Evolutionary conservation across 768 basidiomycete species (phyloP).

Genomic region (Boletellus sp.): DNA sequence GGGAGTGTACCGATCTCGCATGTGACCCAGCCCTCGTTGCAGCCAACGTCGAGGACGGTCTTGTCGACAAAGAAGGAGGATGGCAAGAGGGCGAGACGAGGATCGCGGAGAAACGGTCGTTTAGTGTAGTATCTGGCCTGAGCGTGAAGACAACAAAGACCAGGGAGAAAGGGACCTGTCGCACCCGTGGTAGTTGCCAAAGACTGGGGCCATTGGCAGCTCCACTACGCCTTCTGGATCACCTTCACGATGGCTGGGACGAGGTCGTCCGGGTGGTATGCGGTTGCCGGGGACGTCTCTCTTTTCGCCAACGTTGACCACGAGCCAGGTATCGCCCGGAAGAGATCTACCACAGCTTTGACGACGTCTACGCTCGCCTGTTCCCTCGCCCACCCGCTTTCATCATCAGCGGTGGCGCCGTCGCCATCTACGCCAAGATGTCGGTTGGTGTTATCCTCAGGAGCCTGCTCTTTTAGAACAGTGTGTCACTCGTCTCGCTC

Average conservation of each 20-base stretch:
- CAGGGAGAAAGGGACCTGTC: not conserved
- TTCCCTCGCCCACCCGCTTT: constrained; percentile 40
- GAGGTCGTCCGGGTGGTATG: constrained; percentile 47
- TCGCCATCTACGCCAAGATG: constrained; percentile 60
- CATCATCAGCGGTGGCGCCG: constrained; percentile 48
- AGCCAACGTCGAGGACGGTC: constrained; percentile 77
- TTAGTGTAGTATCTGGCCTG: constrained; percentile 69
- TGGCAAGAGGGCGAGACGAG: constrained; percentile 63
- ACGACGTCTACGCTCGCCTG: constrained; percentile 41
- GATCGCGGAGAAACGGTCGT: constrained; percentile 56
- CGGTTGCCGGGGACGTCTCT: constrained; percentile 46
- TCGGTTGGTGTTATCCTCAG: constrained; percentile 54
- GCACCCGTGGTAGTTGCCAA: constrained; percentile 77
- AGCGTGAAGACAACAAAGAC: not conserved
- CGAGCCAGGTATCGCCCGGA: constrained; percentile 25
- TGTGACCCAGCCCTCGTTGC: constrained; percentile 83
- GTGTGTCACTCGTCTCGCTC: constrained; percentile 27
- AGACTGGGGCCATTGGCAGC: constrained; percentile 23
- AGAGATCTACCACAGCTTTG: constrained; percentile 56
- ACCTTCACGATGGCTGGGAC: constrained; percentile 39
- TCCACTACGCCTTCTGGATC: too few species aligned
- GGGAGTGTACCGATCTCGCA: constrained; percentile 72
- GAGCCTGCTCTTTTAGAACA: constrained; percentile 55
- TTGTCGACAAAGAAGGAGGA: constrained; percentile 47
- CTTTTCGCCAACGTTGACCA: not conserved